Percentiles rank a stretch among this genome's conserved stretches.
Evolutionary conservation across 1,284 basidiomycete genomes (phyloP).

Genomic region (Pascua guehoae): DNA sequence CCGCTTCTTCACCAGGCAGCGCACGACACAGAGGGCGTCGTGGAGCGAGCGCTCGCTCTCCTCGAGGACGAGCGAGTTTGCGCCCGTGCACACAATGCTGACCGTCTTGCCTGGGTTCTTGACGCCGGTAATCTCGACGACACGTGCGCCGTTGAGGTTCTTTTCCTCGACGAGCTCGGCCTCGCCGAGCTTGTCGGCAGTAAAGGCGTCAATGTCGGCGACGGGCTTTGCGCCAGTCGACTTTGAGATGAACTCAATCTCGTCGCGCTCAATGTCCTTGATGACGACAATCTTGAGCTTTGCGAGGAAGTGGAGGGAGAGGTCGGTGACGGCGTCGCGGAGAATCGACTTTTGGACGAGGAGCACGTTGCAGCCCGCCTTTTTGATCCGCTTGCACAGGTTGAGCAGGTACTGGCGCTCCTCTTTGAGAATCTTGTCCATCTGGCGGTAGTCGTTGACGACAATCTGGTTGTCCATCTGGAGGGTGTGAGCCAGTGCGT

Average conservation of each 20-base stretch:
- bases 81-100: constrained; percentile 90
- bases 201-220: constrained; percentile 96
- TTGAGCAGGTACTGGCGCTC: constrained; percentile 97
- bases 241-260: constrained; percentile 96
- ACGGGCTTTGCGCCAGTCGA: constrained; percentile 93
- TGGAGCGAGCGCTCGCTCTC: constrained; percentile 96
- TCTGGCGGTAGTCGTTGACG: constrained; percentile 99
- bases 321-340: constrained; percentile 96
- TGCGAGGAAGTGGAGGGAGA: constrained; percentile 97
- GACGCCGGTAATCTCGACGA: constrained; percentile 91
- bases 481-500: no score
- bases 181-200: constrained; percentile 96
- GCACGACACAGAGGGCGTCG: constrained; percentile 95
- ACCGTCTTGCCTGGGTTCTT: constrained; percentile 95
- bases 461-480: constrained; percentile 98
- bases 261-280: constrained; percentile 97
- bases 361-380: constrained; percentile 97
- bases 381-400: constrained; percentile 99
- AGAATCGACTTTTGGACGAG: constrained; percentile 99
- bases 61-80: constrained; percentile 90
- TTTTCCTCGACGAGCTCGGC: constrained; percentile 95
- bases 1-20: constrained; percentile 98
- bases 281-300: constrained; percentile 95
- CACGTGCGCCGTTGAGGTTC: constrained; percentile 78
- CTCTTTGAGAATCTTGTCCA: constrained; percentile 99